Evolutionary conservation across 1,284 basidiomycete species (phyloP), one percentile per base, ranked within the genome.

Genomic region (Salmacisia buchloeana): DNA sequence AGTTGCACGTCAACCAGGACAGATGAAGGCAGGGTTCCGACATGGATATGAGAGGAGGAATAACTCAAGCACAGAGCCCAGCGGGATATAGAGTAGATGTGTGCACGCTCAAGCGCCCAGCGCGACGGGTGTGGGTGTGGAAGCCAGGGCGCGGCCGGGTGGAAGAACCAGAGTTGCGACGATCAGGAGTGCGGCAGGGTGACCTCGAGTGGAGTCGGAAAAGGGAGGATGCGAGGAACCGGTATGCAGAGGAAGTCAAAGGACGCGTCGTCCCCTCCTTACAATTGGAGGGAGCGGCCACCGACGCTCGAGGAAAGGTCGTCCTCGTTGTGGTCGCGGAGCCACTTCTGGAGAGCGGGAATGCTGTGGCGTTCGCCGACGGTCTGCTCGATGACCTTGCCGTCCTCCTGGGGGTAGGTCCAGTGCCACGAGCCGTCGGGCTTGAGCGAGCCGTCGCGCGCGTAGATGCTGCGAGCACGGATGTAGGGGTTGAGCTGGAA

Each of bases 331-430:
- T 76, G 69, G 10, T 78, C 74, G 58, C 70, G 43, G 52, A 79
- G 72, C 77, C 77, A 79, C 62, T 73, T 70, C 59, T 73, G 66
- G 31, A 79, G 63, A 5, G 73, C 62, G 35, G 74, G 72, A 46
- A 76, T 76, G 67, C 69, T 71, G 68, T 76, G 73, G 45, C 74
- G 71, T 52, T 75, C 71, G 59, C 71, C 71, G 62, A 77, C 62
- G 27, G 62, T 61, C 65, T 79, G 77, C 31, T 57, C 65, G 58
- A 63, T 62, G 36, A 61, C 59, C 56, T 67, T 61, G 59, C 77
- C 76, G 63, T 69, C 64, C 54, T 58, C 60, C 64, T 78, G 77
- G 21, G 77, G 77, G 60, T 79, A 79, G 35, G 73, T 66, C 77
- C 77, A 79, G 41, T 64, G 63, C 61, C 76, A 56, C 58, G 65